Evolutionary conservation across 208 protist genomes (phyloP).

Genomic region (Balamuthia mandrillaris): DNA sequence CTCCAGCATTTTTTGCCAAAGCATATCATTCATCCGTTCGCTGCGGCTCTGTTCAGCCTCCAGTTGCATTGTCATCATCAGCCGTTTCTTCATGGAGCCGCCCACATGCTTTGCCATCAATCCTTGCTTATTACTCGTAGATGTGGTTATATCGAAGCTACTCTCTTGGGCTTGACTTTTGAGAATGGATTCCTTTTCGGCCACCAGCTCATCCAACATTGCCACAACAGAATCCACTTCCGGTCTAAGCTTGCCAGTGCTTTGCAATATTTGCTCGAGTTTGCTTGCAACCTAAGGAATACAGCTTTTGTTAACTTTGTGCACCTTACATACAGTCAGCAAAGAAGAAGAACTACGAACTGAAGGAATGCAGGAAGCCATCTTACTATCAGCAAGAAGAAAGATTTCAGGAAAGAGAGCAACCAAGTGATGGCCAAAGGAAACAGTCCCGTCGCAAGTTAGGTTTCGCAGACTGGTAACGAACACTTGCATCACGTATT

Average conservation of each 20-base stretch:
- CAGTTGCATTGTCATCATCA: background rate
- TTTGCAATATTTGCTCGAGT: background rate
- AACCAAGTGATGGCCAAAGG: background rate
- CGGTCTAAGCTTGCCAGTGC: background rate
- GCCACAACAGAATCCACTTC: background rate
- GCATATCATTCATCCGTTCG: background rate
- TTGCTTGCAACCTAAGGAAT: background rate
- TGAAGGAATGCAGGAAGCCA: background rate
- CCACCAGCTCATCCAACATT: slow-evolving; percentile 33
- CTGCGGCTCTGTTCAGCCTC: background rate
- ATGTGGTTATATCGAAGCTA: too few species aligned
- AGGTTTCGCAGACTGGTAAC: slow-evolving; percentile 27
- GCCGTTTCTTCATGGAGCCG: too few species aligned
- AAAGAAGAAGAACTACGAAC: background rate
- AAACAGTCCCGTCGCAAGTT: slow-evolving; percentile 1
- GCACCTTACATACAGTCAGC: background rate
- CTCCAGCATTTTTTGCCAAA: background rate
- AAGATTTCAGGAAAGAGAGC: slow-evolving; percentile 29
- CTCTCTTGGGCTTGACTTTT: too few species aligned
- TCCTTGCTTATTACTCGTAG: too few species aligned
- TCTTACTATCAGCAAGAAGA: background rate
- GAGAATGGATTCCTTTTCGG: too few species aligned
- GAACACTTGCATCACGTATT: slow-evolving; percentile 24
- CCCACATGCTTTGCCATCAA: too few species aligned
- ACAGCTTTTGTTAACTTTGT: background rate